phyloP scores from a whole-genome alignment of 306 rosid species.

The Urtica urens region DNA sequence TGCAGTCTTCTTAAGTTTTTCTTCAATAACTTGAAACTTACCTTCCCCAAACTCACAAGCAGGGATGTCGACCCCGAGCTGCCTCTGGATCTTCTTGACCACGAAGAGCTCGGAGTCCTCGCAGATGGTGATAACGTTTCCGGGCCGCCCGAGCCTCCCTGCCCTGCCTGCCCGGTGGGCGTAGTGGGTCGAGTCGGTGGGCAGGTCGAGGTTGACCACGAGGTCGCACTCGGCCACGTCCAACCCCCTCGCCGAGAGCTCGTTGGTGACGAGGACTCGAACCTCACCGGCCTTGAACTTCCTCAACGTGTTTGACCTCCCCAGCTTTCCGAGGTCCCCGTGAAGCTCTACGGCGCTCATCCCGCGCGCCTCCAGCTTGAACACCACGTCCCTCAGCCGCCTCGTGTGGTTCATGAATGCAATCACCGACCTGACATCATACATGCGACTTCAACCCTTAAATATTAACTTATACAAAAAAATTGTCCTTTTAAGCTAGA shows the following conservation, averaged over 20 bases:
- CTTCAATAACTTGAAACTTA: slow-evolving; percentile 37
- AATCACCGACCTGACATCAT: slow-evolving; percentile 62
- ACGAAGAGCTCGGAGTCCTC: slow-evolving; percentile 86
- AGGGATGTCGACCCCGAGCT: slow-evolving; percentile 52
- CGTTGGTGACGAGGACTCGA: slow-evolving; percentile 77
- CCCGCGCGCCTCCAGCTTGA: slow-evolving; percentile 89
- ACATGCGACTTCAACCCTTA: too few relatives aligned
- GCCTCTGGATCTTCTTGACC: slow-evolving; percentile 77
- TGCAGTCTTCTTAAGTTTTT: too few relatives aligned
- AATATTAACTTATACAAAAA: too few relatives aligned
- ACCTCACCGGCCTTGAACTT: slow-evolving; percentile 80
- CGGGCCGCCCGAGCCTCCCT: slow-evolving; percentile 83
- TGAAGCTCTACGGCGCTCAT: slow-evolving; percentile 73
- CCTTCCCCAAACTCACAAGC: slow-evolving; percentile 69
- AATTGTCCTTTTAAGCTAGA: too few relatives aligned
- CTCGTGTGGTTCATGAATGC: slow-evolving; percentile 89
- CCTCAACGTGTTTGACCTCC: slow-evolving; percentile 67
- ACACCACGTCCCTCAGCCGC: slow-evolving; percentile 85
- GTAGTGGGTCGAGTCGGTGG: slow-evolving; percentile 79
- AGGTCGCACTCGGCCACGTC: slow-evolving; percentile 96
- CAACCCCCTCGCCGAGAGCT: slow-evolving; percentile 85
- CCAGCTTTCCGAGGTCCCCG: slow-evolving; percentile 96
- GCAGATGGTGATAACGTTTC: slow-evolving; percentile 68
- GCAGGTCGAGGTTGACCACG: slow-evolving; percentile 80
- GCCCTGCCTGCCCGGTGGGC: slow-evolving; percentile 95